phyloP scores from a whole-genome alignment of 306 rosid genomes.

The Amphicarpaea edgeworthii region DNA sequence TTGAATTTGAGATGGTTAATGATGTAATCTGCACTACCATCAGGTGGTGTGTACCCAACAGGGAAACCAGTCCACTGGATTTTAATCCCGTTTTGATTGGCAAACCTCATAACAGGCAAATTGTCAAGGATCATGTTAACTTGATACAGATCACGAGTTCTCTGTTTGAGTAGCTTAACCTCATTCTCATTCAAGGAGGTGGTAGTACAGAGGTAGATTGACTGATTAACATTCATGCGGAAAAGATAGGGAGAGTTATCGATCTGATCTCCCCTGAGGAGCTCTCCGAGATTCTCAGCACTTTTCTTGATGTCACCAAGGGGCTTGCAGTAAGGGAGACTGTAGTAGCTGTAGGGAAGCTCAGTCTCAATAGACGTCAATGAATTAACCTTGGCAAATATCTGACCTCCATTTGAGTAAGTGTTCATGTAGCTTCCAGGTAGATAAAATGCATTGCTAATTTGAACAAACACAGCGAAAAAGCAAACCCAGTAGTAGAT shows the following conservation, averaged over 20 bases:
- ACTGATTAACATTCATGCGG: constrained; percentile 76
- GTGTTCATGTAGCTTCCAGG: constrained; percentile 97
- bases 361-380: constrained; percentile 96
- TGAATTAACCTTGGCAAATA: constrained; percentile 86
- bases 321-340: constrained; percentile 84
- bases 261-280: constrained; percentile 94
- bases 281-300: constrained; percentile 94
- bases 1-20: constrained; percentile 89
- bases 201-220: constrained; percentile 79
- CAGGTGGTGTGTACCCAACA: constrained; percentile 77
- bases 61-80: constrained; percentile 98
- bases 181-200: constrained; percentile 65
- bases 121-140: constrained; percentile 96
- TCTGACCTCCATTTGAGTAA: constrained; percentile 62
- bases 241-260: constrained; percentile 84
- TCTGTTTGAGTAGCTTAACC: constrained; percentile 84
- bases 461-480: constrained; percentile 48
- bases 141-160: constrained; percentile 92
- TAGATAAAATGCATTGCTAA: constrained; percentile 75
- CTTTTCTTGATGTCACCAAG: constrained; percentile 73
- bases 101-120: constrained; percentile 87
- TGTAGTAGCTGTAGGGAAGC: constrained; percentile 92
- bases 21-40: constrained; percentile 74
- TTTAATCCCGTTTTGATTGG: constrained; percentile 75
- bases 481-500: constrained; percentile 48